Base-by-base conservation (phyloP, 2,329 filamentous ascomycete species). In the Claviceps spartinae region DNA sequence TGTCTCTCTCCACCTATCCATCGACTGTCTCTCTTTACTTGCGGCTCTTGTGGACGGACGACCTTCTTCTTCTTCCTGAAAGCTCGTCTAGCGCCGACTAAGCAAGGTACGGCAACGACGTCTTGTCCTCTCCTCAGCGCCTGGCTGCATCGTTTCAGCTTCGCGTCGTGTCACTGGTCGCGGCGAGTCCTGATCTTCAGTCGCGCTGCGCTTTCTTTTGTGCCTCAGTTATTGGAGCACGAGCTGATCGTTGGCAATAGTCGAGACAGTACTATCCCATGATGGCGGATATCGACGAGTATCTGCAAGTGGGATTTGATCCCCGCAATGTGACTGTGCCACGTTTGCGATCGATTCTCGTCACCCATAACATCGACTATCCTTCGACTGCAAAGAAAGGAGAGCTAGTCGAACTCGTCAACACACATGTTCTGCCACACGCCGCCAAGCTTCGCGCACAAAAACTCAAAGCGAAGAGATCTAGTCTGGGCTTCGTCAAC, bases 331-430 rank as follows among this genome's bases (percentile, higher is more conserved):
- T 97, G 57, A 97, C 89, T 1, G 82, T 97, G 48, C 89, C 93
- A 30, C 85, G 86, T 46, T 75, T 98, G 60, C 87, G 93, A 61
- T 91, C 86, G 48, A 94, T 97, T 58, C 81, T 98, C 53, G 86
- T 97, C 62, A 85, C 82, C 58, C 88, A 98, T 71, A 86, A 89
- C 64, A 74, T 97, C 62, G 72, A 81, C 40, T 97, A 95, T 65
- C 85, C 90, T 5, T 83, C 88, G 0, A 90, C 83, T 4, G 89
- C 93, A 13, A 98, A 97, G 72, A 98, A 98, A 72, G 73, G 81
- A 0, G 85, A 95, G 63, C 81, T 98, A 22, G 76, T 98, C 54
- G 82, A 86, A 7, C 81, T 97, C 47, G 89, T 98, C 68, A 82
- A 85, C 63, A 75, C 85, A 36, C 74, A 93, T 56, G 78, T 98